phyloP scores from a whole-genome alignment of 1,284 basidiomycete species.

The Cryptococcus amylolentus region DNA sequence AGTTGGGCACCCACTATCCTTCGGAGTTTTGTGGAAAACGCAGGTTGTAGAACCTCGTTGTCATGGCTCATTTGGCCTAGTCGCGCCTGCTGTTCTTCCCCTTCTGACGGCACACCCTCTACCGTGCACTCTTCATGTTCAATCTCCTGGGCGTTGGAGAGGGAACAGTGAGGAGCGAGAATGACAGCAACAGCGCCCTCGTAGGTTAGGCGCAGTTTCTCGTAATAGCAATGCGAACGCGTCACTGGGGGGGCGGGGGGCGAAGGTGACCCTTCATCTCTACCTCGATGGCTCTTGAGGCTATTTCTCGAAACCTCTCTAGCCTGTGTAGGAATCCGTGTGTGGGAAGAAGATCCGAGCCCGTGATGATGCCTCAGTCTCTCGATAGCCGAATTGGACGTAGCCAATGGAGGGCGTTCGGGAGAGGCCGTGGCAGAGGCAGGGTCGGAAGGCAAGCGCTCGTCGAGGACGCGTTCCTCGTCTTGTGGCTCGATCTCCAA shows the following conservation, averaged over 20 bases:
- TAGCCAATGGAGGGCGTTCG: slow-evolving; percentile 5
- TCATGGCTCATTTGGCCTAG: slow-evolving; percentile 15
- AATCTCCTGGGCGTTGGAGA: slow-evolving; percentile 21
- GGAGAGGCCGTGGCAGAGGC: background rate
- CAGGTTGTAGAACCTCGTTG: slow-evolving; percentile 21
- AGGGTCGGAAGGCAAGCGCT: background rate
- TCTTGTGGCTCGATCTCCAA: background rate
- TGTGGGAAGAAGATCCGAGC: background rate
- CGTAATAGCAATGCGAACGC: slow-evolving; percentile 36
- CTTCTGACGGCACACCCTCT: slow-evolving; percentile 19
- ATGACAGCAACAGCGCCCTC: slow-evolving; percentile 24
- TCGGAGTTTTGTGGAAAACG: slow-evolving; percentile 25
- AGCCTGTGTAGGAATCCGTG: background rate
- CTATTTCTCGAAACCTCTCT: background rate
- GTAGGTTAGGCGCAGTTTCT: slow-evolving; percentile 26
- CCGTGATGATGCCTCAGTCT: slow-evolving; percentile 21
- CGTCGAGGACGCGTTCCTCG: slow-evolving; percentile 1
- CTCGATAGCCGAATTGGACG: slow-evolving; percentile 10
- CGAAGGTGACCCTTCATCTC: slow-evolving; percentile 6
- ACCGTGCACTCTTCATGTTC: slow-evolving; percentile 19
- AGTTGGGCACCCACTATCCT: slow-evolving; percentile 33
- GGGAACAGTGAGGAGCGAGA: slow-evolving; percentile 34
- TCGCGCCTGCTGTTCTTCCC: slow-evolving; percentile 19
- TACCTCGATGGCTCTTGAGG: background rate
- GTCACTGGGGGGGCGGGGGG: slow-evolving; percentile 22